Percentiles rank a stretch among this genome's conserved stretches.
Evolutionary conservation across 257 asterid genomes (phyloP).

Genomic region (Prunella vulgaris): DNA sequence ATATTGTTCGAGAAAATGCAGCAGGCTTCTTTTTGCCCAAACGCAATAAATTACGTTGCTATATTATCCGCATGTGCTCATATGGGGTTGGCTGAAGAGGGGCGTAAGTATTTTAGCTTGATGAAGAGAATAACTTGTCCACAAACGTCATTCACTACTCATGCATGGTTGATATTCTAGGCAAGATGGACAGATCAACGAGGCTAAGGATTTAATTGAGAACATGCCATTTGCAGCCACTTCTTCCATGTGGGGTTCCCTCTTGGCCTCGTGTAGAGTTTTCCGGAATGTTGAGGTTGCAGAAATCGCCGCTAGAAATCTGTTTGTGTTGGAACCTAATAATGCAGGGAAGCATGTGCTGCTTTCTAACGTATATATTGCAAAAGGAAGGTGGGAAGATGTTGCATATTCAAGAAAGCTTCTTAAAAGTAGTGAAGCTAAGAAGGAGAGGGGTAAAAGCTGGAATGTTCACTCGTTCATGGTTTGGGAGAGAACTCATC

Average conservation of each 20-base stretch:
- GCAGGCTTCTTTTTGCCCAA: conserved; percentile 47
- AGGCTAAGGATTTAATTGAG: conserved; percentile 66
- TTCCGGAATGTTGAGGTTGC: conserved; percentile 67
- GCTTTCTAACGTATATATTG: conserved; percentile 80
- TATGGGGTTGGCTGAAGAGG: conserved; percentile 76
- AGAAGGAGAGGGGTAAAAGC: conserved; percentile 89
- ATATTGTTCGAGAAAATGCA: conserved; percentile 86
- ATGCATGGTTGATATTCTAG: conserved; percentile 87
- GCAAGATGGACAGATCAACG: conserved; percentile 53
- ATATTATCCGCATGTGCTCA: conserved; percentile 83
- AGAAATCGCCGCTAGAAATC: conserved; percentile 62
- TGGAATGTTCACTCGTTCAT: conserved; percentile 82
- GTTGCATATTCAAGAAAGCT: conserved; percentile 73
- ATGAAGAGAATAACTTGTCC: conserved; percentile 52
- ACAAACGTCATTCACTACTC: conserved; percentile 67
- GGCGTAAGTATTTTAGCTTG: conserved; percentile 60
- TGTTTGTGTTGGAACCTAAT: conserved; percentile 76
- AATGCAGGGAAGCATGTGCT: conserved; percentile 86
- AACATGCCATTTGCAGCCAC: conserved; percentile 78
- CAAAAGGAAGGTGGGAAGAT: conserved; percentile 63
- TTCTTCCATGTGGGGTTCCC: conserved; percentile 91
- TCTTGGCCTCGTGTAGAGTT: conserved; percentile 74
- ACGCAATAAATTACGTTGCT: conserved; percentile 61
- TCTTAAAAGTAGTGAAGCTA: conserved; percentile 58
- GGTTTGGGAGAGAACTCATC: conserved; percentile 77